Evolutionary conservation across 331 rosid genomes (phyloP).

Genomic region (Prunus yedoensis): DNA sequence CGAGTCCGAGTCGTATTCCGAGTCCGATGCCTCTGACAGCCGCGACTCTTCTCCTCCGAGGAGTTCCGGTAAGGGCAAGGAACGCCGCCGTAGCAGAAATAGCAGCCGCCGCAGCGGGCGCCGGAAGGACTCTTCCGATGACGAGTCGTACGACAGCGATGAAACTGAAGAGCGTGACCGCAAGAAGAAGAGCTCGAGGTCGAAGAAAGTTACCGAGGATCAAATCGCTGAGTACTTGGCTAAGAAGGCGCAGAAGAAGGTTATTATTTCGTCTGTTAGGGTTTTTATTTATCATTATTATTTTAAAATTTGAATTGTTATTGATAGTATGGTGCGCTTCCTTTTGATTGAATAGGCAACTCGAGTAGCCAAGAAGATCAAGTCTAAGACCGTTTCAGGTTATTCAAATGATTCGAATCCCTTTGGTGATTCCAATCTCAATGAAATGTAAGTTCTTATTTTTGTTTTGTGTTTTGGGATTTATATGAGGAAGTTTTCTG

Average conservation of each 20-base stretch:
- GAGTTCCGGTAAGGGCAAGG: constrained; percentile 32
- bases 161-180: constrained; percentile 41
- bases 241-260: constrained; percentile 87
- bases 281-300: constrained; percentile 15
- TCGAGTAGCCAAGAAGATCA: constrained; percentile 72
- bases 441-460: constrained; percentile 54
- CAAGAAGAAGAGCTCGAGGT: constrained; percentile 46
- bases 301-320: background rate
- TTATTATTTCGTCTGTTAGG: constrained; percentile 16
- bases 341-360: constrained; percentile 43
- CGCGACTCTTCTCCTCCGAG: constrained; percentile 36
- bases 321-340: background rate
- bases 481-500: background rate
- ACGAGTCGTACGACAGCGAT: constrained; percentile 32
- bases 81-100: constrained; percentile 24
- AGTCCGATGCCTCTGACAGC: constrained; percentile 37
- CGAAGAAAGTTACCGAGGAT: constrained; percentile 63
- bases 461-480: background rate
- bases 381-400: constrained; percentile 69
- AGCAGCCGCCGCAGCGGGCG: constrained; percentile 32
- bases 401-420: constrained; percentile 97
- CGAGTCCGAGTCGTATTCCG: constrained; percentile 30
- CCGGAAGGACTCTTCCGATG: constrained; percentile 30
- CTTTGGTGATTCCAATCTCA: constrained; percentile 95
- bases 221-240: constrained; percentile 73